These are phyloP conservation scores for Apiotrichum domesticum DNA, from an alignment of 1,284 basidiomycete species.

Conservation along the genomic window DNA sequence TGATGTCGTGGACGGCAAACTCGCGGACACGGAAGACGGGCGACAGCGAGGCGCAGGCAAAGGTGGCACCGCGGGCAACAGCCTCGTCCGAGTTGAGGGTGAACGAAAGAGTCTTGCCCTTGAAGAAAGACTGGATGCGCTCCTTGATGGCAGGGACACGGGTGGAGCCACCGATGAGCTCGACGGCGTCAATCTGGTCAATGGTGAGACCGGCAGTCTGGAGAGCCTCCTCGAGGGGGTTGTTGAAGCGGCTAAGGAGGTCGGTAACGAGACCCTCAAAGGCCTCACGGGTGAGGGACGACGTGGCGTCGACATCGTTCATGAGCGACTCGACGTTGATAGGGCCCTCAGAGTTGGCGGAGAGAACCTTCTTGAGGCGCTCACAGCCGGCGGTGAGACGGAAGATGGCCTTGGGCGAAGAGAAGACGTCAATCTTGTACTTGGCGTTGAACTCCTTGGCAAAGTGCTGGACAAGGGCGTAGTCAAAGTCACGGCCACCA, in stretches of 20 bases:
- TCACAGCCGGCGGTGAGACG: conserved; percentile 74
- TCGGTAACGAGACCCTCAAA: conserved; percentile 55
- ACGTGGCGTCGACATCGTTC: conserved; percentile 73
- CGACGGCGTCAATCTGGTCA: conserved; percentile 60
- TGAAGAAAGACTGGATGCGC: conserved; percentile 59
- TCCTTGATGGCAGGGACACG: conserved; percentile 64
- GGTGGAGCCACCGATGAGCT: conserved; percentile 63
- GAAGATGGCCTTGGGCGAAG: conserved; percentile 84
- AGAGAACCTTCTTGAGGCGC: conserved; percentile 65
- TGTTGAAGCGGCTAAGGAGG: conserved; percentile 55
- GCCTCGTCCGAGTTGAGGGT: conserved; percentile 96
- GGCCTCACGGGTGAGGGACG: conserved; percentile 56
- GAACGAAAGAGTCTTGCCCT: conserved; percentile 65
- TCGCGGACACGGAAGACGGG: conserved; percentile 94
- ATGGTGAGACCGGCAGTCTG: conserved; percentile 55
- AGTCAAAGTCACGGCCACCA: conserved; percentile 89
- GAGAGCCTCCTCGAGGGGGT: conserved; percentile 57
- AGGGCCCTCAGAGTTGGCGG: conserved; percentile 77
- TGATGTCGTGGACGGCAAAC: conserved; percentile 77
- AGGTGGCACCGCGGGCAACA: conserved; percentile 84
- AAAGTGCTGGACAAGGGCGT: conserved; percentile 78
- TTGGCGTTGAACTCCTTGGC: conserved; percentile 81
- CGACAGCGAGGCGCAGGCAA: conserved; percentile 87
- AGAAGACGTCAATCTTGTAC: conserved; percentile 90
- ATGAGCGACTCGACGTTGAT: conserved; percentile 88